Evolutionary conservation across 2,329 filamentous ascomycete species (phyloP), one percentile per base, ranked within the genome.

Genomic region (Parafenestella ontariensis): DNA sequence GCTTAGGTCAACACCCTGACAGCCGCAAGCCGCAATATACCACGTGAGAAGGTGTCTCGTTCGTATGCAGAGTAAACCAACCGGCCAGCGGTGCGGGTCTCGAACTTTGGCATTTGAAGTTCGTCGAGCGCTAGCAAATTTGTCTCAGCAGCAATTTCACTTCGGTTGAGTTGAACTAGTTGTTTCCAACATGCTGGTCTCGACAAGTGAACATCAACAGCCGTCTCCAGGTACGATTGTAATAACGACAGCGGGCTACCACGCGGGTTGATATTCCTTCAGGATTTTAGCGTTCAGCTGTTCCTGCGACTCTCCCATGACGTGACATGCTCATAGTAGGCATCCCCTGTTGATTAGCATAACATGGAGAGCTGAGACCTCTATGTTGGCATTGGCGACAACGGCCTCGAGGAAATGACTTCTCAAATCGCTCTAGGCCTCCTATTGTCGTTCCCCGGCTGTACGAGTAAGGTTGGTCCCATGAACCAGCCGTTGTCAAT

Each of bases 1-100:
- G 52, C 31, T 13, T 33, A 17, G 3, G 13, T 31, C 45, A 46
- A 34, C 21, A 41, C 23, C 8, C 7, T 58, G 48, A 52, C 49
- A 56, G 50, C 45, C 44, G 47, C 47, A 44, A 39, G n/a, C n/a
- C n/a, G n/a, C n/a, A n/a, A n/a, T n/a, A n/a, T 46, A 34, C 59
- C 59, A 62, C 54, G 61, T 62, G 59, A 51, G 34, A 42, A 26
- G 20, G 9, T 28, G 10, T 29, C 40, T 23, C n/a, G 21, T 24
- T 5, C 5, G 4, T 18, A 34, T 13, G 13, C 36, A 17, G 5
- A n/a, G 15, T 20, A 40, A 40, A n/a, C 4, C 11, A 2, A 4
- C 3, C 20, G 15, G 11, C 37, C 11, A 4, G 11, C n/a, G 20
- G 10, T 18, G 10, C 24, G n/a, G 41, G 24, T 20, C 15, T 26